These are phyloP conservation scores for Neonectria faginata DNA, from an alignment of 2,329 filamentous ascomycete species.

Conservation along the genomic window DNA sequence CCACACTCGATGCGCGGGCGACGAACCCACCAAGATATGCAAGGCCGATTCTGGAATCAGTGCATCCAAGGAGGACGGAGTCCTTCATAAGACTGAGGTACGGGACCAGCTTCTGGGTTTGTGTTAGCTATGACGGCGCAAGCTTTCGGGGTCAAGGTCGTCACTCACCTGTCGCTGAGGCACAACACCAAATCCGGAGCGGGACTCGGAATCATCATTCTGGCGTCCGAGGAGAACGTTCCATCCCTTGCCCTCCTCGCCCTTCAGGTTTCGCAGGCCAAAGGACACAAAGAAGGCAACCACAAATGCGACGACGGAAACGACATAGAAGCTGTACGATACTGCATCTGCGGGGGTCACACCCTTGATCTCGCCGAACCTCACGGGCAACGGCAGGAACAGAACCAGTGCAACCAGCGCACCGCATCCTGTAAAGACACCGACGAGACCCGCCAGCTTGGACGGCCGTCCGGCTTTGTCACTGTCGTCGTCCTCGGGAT, in stretches of 20 bases:
- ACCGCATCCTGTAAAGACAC: conserved; percentile 91
- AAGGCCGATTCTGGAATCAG: conserved; percentile 81
- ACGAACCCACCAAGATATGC: conserved; percentile 96
- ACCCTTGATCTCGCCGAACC: conserved; percentile 78
- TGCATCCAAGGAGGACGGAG: conserved; percentile 77
- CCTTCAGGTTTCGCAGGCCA: conserved; percentile 75
- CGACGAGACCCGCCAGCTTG: conserved; percentile 86
- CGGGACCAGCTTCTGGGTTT: conserved; percentile 57
- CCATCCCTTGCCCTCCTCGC: conserved; percentile 84
- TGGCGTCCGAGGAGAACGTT: conserved; percentile 63
- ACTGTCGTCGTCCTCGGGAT: conserved; percentile 41
- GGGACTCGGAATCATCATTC: conserved; percentile 42
- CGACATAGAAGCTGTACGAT: conserved; percentile 87
- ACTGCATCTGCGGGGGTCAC: conserved; percentile 80
- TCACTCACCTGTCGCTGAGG: conserved; percentile 45
- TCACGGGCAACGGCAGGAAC: conserved; percentile 88
- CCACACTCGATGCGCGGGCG: conserved; percentile 92
- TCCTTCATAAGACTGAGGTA: conserved; percentile 71
- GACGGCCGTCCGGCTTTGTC: conserved; percentile 60
- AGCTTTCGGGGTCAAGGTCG: not conserved
- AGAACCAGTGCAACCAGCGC: conserved; percentile 84
- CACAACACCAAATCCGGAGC: conserved; percentile 31
- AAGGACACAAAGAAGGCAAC: conserved; percentile 82
- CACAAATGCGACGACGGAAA: conserved; percentile 76
- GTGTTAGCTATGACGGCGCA: conserved; percentile 25